Conservation (phyloP, 129 eudicot genomes). For the Rutidosis leptorrhynchoides region DNA sequence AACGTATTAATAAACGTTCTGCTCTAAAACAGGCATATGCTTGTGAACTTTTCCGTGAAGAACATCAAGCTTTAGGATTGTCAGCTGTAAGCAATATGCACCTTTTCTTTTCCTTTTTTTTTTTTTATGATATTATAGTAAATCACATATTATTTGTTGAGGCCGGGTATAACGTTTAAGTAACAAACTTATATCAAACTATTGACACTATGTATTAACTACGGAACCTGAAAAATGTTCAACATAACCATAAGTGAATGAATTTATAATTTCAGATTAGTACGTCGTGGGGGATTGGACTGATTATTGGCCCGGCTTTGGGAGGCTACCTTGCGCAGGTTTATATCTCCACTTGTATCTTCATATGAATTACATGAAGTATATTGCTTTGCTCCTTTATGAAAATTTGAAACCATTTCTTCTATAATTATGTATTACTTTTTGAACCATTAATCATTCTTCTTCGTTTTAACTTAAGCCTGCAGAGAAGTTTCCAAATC, state of each 20-base stretch:
- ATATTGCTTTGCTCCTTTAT: neutral
- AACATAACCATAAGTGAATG: neutral
- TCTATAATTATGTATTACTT: neutral
- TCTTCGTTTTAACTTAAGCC: constrained; percentile 44
- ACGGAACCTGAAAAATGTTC: neutral
- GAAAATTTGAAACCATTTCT: neutral
- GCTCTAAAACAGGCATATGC: constrained; percentile 72
- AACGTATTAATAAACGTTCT: neutral
- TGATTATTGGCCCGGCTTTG: constrained; percentile 82
- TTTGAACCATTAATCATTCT: neutral
- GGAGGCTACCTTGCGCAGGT: constrained; percentile 98
- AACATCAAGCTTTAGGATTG: constrained; percentile 66
- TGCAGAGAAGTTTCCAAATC: constrained; percentile 79
- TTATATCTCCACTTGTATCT: constrained; percentile 15
- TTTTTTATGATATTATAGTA: neutral
- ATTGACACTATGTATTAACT: neutral
- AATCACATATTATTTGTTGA: neutral
- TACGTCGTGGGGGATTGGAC: constrained; percentile 93
- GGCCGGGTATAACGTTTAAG: neutral
- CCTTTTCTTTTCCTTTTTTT: constrained; percentile 3
- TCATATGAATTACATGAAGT: neutral
- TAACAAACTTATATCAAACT: neutral
- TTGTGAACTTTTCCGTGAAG: constrained; percentile 53
- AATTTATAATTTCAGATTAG: constrained; percentile 45
- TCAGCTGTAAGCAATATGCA: constrained; percentile 57